Evolutionary conservation across 2,329 filamentous ascomycete genomes (phyloP), one percentile per base, ranked within the genome.

Genomic region (Elsinoe perseae): DNA sequence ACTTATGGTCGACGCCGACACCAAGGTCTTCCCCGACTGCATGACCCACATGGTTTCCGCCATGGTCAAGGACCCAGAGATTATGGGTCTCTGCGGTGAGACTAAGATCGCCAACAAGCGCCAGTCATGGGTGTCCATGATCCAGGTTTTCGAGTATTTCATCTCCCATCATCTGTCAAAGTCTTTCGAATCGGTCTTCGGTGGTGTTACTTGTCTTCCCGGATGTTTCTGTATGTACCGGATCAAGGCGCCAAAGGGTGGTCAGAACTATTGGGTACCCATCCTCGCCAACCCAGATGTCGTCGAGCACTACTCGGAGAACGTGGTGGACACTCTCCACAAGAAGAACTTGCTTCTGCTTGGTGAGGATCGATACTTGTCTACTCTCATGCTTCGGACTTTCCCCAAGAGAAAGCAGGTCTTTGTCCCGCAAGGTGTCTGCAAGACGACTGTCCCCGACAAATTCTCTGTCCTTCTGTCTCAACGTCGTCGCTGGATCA

Each of bases 171-270:
- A 98, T 71, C 80, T 95, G 65, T 83, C 91, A 66, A 98, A 98
- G 74, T 90, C 92, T 3, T 98, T 98, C 73, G 93, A 98, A 72
- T 96, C 91, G 1, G 87, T 96, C 62, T 98, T 98, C 72, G 93
- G 93, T 74, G 93, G 93, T 86, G 93, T 98, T 59, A 98, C 93
- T 61, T 98, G 93, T 79, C 79, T 98, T 64, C 93, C 93, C 14
- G 93, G 93, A 62, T 98, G 93, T 78, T 98, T 98, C 84, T 96
- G 90, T 80, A 98, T 98, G 95, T 98, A 98, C 77, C 88, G 93
- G 67, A 97, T 98, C 81, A 98, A 98, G 75, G 88, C 93, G 27
- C 95, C 93, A 59, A 98, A 98, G 76, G 93, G 93, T 62, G 92
- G 87, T 23, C 90, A 97, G 70, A 97, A 98, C 77, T 98, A 97